Base-by-base conservation (phyloP, 208 protist genomes). In the Leishmania lainsoni region DNA sequence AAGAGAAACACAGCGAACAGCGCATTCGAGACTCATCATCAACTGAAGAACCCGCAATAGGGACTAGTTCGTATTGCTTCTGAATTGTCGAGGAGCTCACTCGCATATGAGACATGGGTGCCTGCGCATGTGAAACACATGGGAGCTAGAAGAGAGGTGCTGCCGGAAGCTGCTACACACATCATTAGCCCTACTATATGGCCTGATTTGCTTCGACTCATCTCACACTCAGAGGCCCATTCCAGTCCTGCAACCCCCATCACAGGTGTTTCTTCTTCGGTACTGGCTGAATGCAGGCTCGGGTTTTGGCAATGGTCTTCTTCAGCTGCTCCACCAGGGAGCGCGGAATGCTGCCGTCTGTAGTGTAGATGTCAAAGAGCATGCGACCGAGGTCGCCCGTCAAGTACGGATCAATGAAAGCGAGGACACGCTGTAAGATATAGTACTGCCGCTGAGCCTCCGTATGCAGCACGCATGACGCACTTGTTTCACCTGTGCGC, bases 321-420 rank as follows among this genome's bases (percentile, higher is more conserved):
- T 87, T 89, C 3, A 95, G 69, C 29, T 69, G 75, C 5, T 88
- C 82, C 1, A 68, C 74, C 3, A 87, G 68, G 49, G 75, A 84
- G 58, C 84, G 86, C 16, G 79, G 66, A 29, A 91, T 77, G 32
- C 73, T 83, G 39, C 83, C 81, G 49, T 93, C 83, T 6, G 85
- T 69, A 17, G 83, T 80, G 73, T 87, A 90, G 32, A 91, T 85
- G 45, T 86, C 78, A 78, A 92, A 93, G n/a, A 95, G 77, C 9
- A 81, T 61, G 39, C 66, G 69, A 48, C 86, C 86, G 16, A 94
- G 48, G 9, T 79, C 78, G 4, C 76, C 86, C 49, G 85, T 90
- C 22, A 91, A 59, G 32, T 86, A 70, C 5, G 92, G 90, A 75
- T 95, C 92, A 52, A 95, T 87, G 56, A 95, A 82, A 45, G 87